Evolutionary conservation across 139 green algal species (phyloP), one percentile per base, ranked within the genome.

Genomic region (Coelastrella sp.): DNA sequence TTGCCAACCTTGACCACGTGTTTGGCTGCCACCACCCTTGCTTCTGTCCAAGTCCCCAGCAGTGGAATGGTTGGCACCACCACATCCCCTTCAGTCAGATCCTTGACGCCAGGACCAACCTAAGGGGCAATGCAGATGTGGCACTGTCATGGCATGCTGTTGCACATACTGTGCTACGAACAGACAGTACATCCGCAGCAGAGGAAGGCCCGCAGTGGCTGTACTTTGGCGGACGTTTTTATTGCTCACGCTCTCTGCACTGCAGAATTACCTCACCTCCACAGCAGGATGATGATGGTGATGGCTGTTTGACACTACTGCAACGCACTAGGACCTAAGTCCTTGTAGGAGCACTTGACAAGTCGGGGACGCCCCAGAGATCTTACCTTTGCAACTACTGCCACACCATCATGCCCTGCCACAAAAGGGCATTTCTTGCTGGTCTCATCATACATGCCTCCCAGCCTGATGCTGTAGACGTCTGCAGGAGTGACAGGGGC

Each of bases 31-130:
- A 85, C 91, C n/a, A 96, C 95, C 20, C 93, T 92, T 57, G 97
- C 91, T 20, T 92, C 93, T 12, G 93, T 85, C 97, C 97, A 99
- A 27, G 95, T 97, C 58, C 97, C 97, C 84, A 97, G 68, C 92
- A 95, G 89, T 7, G 95, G 59, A 91, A 93, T 59, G 7, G 90
- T 9, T 1, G 97, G 97, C 35, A 99, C 73, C 81, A 99, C 97
- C 91, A 96, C 95, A 90, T 99, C 97, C 14, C 95, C 94, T 90
- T 97, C 96, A 0, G 73, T 27, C 74, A 99, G 83, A 0, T 35
- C 63, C 87, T 96, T 98, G 7, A 97, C 93, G n/a, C 97, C 97
- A 0, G 97, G 96, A 9, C 97, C 97, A 8, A 97, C 93, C 95
- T 98, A 93, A 72, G 63, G 12, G 63, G 63, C 12, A 72, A 17